Evolutionary conservation across 257 asterid genomes (phyloP), one percentile per base, ranked within the genome.

Genomic region (Solanum chmielewskii): DNA sequence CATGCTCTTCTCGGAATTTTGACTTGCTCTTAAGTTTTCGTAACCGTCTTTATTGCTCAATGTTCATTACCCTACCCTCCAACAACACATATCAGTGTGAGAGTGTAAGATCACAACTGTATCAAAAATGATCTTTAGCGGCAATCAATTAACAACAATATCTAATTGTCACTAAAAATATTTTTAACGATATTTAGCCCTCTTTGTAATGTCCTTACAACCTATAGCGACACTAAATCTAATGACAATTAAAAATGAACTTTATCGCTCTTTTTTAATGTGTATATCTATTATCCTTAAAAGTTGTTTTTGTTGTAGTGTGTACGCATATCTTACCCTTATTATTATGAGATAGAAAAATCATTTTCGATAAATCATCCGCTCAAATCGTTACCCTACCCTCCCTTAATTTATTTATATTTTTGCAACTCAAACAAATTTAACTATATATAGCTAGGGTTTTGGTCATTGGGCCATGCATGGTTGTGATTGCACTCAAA

Each of bases 401-500:
- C 39, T 25, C 78, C 25, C 78, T 70, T 66, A 5, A 27, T 68
- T 15, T 69, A 16, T 52, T 52, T 52, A 52, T 10, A 15, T 31
- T 69, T 31, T 33, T 33, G 11, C 4, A 16, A 70, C 47, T 35
- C 49, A 37, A 73, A 73, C 47, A 35, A 37, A 73, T 20, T 37
- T 73, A 20, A 73, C 81, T 21, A 73, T 37, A 73, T 27, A 27
- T 15, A 78, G 9, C 62, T 77, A 81, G 87, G 78, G 78, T 85
- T 23, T 76, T 71, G 64, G 88, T 88, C 76, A 16, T 76, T 71
- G 71, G 87, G 84, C 76, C 42, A 59, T 84, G 83, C 42, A 59
- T 84, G 83, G 83, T 62, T 73, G 83, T 86, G 27, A 75, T 64
- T 74, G 86, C 87, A 87, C 86, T 87, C 49, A 75, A 78, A 78